Evolutionary conservation across 139 green algal species (phyloP).

Genomic region (Volvox africanus): DNA sequence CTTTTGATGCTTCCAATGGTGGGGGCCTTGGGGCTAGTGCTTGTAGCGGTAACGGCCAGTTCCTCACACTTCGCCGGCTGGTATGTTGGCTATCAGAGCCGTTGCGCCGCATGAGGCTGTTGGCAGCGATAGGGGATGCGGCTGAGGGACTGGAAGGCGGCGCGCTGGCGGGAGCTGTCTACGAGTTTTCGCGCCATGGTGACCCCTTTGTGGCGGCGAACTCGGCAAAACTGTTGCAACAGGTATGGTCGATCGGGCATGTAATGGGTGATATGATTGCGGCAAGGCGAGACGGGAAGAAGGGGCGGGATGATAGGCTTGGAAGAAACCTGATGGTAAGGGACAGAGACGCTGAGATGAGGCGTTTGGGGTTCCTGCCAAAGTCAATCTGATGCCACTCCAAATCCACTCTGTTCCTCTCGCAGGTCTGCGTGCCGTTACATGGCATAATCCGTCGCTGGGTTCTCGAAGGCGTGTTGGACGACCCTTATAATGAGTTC

Average conservation of each 20-base stretch:
- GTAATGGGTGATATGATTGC: no score
- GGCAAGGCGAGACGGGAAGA: no score
- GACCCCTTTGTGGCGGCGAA: constrained; percentile 77
- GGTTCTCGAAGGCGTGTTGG: constrained; percentile 90
- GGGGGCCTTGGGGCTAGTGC: not conserved
- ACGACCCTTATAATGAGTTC: constrained; percentile 85
- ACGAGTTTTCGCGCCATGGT: constrained; percentile 78
- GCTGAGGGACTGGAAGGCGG: constrained; percentile 70
- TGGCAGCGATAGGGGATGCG: constrained; percentile 83
- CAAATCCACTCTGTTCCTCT: not conserved
- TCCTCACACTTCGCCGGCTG: constrained; percentile 89
- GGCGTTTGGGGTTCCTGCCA: no score
- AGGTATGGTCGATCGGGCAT: constrained; percentile 47
- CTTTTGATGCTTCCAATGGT: not conserved
- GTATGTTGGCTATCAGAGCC: constrained; percentile 90
- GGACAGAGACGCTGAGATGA: no score
- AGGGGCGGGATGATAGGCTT: no score
- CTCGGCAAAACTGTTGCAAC: constrained; percentile 71
- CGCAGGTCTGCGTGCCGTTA: constrained; percentile 82
- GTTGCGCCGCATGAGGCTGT: constrained; percentile 78
- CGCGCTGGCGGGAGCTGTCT: constrained; percentile 76
- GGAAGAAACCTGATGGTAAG: no score
- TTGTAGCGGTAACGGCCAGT: constrained; percentile 31
- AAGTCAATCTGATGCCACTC: no score
- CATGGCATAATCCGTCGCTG: constrained; percentile 88